Evolutionary conservation across 176 grass and related monocot species (phyloP).

Genomic region (Aegilops sharonensis): DNA sequence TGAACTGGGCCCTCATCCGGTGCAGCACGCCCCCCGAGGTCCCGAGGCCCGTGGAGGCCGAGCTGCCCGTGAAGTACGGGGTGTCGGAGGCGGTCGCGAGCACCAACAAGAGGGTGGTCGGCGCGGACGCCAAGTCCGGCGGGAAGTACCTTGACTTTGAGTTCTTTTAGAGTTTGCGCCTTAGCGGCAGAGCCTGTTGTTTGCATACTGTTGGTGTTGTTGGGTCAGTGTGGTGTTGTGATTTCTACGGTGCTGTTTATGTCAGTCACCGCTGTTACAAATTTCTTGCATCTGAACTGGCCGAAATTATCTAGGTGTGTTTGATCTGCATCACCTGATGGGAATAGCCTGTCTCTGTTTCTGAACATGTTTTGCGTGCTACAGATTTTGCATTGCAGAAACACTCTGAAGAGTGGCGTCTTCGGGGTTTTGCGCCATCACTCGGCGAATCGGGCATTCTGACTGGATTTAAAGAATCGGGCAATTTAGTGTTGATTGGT

Average conservation of each 20-base stretch:
- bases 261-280: neutral
- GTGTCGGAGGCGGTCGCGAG: conserved; percentile 44
- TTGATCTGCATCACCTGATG: neutral
- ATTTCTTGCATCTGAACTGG: conserved; percentile 26
- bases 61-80: conserved; percentile 59
- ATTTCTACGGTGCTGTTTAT: conserved; percentile 32
- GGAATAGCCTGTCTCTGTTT: neutral
- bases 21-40: conserved; percentile 87
- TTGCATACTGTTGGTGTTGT: conserved; percentile 24
- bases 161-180: conserved; percentile 72
- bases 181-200: conserved; percentile 4
- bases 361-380: neutral
- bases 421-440: neutral
- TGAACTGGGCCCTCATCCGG: conserved; percentile 96
- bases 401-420: neutral
- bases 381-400: neutral
- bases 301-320: conserved; percentile 23
- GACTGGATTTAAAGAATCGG: no score
- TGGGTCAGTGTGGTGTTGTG: conserved; percentile 39
- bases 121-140: conserved; percentile 51
- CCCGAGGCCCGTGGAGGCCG: conserved; percentile 63
- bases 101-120: conserved; percentile 63
- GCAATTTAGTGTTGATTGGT: no score
- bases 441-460: neutral
- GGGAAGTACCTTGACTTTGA: conserved; percentile 96